Conservation (phyloP, 495 filamentous ascomycete species). For the Tirmania nivea region DNA sequence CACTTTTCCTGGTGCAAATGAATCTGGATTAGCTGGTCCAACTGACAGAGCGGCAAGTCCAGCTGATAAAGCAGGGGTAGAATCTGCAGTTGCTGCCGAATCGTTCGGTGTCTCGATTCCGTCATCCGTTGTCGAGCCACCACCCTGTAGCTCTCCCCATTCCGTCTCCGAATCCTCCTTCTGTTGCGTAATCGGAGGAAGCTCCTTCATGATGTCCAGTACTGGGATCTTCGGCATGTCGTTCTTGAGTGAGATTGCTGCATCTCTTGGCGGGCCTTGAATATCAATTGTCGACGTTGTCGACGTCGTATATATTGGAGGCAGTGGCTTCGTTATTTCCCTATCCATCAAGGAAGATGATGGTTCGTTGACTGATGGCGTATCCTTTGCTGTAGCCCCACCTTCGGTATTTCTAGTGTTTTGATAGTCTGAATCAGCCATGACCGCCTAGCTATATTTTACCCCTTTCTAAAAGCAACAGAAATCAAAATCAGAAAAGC, state of each 20-base stretch:
- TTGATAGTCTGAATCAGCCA: not conserved
- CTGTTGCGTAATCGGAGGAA: not conserved
- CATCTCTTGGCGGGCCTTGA: not conserved
- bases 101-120: not conserved
- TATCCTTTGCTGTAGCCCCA: not conserved
- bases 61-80: not conserved
- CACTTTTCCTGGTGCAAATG: not conserved
- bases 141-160: not conserved
- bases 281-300: not conserved
- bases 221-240: not conserved
- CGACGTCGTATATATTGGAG: not conserved
- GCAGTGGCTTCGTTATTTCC: not conserved
- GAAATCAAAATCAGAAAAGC: no score
- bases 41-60: constrained; percentile 3
- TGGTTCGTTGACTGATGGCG: not conserved
- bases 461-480: no score
- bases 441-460: no score
- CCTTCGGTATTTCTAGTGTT: not conserved
- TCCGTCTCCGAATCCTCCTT: not conserved
- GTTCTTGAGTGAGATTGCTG: not conserved
- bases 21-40: constrained; percentile 1
- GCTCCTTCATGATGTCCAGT: not conserved
- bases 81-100: not conserved
- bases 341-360: not conserved
- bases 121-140: not conserved